phyloP scores from a whole-genome alignment of 2,329 filamentous ascomycete species.

The Cytospora paraplurivora region DNA sequence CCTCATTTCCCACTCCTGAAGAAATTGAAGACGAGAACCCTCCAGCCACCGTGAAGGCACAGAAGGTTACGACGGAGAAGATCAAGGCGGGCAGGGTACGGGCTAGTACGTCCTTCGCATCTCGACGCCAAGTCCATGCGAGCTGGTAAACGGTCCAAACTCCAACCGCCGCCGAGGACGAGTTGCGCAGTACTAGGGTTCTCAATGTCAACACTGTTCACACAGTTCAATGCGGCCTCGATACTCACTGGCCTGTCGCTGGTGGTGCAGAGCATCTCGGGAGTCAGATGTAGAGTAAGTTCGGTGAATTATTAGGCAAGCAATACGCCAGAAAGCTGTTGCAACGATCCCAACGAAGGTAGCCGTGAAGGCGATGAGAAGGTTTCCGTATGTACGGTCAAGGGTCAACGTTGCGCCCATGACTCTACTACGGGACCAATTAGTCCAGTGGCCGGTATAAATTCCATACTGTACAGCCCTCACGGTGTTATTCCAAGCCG shows the following conservation, averaged over 20 bases:
- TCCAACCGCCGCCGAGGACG: neutral
- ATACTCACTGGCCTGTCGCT: slow-evolving; percentile 29
- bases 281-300: slow-evolving; percentile 27
- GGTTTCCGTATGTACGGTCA: slow-evolving; percentile 33
- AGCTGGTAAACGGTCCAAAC: neutral
- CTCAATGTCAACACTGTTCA: neutral
- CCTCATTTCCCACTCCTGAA: neutral
- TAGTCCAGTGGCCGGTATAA: slow-evolving; percentile 37
- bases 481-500: neutral
- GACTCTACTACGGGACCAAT: slow-evolving; percentile 37
- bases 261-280: slow-evolving; percentile 35
- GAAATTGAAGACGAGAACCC: neutral
- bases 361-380: slow-evolving; percentile 40
- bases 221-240: neutral
- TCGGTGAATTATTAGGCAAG: slow-evolving; percentile 31
- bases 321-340: slow-evolving; percentile 31
- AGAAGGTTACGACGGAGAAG: neutral
- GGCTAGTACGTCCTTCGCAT: neutral
- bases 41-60: neutral
- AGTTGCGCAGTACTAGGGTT: neutral
- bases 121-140: neutral
- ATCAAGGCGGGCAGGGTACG: neutral
- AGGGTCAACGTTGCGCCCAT: slow-evolving; percentile 39
- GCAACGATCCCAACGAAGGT: slow-evolving; percentile 36
- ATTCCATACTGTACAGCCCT: slow-evolving; percentile 19